A percentile compares a stretch with the other conserved stretches of the same genome.
phyloP scores from a whole-genome alignment of 2,329 filamentous ascomycete genomes.

The Pseudogymnoascus sp. region DNA sequence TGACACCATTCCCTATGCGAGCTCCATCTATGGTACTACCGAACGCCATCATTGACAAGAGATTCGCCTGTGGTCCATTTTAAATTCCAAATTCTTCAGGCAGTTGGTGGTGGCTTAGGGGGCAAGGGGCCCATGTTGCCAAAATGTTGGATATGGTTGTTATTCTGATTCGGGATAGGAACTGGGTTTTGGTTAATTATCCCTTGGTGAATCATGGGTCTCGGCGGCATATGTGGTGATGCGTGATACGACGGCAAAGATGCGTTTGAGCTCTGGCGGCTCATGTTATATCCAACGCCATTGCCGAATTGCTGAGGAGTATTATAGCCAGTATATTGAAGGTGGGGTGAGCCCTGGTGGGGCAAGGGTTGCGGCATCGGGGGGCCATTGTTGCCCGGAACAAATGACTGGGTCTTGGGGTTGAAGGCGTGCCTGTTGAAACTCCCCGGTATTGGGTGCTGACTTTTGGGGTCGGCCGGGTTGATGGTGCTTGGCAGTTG shows the following conservation, averaged over 20 bases:
- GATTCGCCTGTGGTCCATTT: conserved; percentile 2
- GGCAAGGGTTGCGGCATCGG: conserved; percentile 35
- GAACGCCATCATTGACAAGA: conserved; percentile 9
- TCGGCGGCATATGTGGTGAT: conserved; percentile 28
- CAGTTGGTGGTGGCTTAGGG: conserved; percentile 42
- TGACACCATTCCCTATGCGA: conserved; percentile 10
- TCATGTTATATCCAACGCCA: conserved; percentile 29
- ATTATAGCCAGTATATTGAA: conserved; percentile 34
- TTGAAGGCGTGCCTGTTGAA: conserved; percentile 84
- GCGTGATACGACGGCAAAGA: conserved; percentile 30
- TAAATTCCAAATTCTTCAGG: conserved; percentile 19
- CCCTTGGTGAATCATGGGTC: conserved; percentile 28
- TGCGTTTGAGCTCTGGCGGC: conserved; percentile 29
- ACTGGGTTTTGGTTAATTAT: conserved; percentile 14
- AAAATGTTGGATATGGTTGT: conserved; percentile 46
- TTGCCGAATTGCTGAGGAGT: conserved; percentile 27
- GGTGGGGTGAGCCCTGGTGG: conserved; percentile 32
- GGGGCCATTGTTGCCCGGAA: conserved; percentile 53
- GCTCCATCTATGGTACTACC: conserved; percentile 10
- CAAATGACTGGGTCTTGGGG: conserved; percentile 86
- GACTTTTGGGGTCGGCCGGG: conserved; percentile 62
- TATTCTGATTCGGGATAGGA: conserved; percentile 1
- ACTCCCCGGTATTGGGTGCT: conserved; percentile 78
- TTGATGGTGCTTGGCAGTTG: conserved; percentile 65
- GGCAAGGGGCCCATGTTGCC: conserved; percentile 46